Base-by-base conservation (phyloP, 305 asterid genomes). In the Plantago lanceolata region DNA sequence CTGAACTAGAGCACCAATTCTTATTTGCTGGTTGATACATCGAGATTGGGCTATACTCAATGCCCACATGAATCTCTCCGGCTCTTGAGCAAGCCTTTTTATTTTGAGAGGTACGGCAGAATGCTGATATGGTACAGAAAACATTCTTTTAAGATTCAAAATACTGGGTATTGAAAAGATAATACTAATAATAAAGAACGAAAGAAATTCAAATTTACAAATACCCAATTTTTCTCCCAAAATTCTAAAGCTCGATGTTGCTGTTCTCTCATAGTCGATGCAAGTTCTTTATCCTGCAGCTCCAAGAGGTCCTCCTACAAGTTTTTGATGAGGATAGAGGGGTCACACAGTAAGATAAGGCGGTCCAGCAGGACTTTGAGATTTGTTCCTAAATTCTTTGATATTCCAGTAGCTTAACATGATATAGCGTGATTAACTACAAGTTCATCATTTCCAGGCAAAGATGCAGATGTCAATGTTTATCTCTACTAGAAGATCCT, bases 201-300 rank as follows among this genome's bases (percentile, higher is more conserved):
- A 11, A 50, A 56, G 51, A 17, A 74, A 54, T 58, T 59, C 73
- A 57, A 48, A 65, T 40, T 67, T 64, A 66, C 60, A 16, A 61
- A 33, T 89, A 93, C 99, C 99, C 99, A 93, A 75, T 93, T 87
- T 71, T 73, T 87, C 79, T 84, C 94, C 99, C 99, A 93, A 81
- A 93, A 89, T 59, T 87, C 85, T 17, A 84, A 70, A 61, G 87
- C 95, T 60, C 99, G 85, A 0, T 71, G 76, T 78, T 85, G 85
- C 73, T 93, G 92, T 51, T 79, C 81, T 79, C 88, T 84, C 75
- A 89, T 65, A 14, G 77, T 74, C 15, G 84, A 76, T 77, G 97
- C 97, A 77, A 93, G 96, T 67, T 84, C 79, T 69, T 78, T 70
- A 75, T 92, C 97, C 77, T 92, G 98, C 82, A 92, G 70, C 82